Evolutionary conservation across 2,329 filamentous ascomycete genomes (phyloP), one percentile per base, ranked within the genome.

Genomic region (Ceratocystis alfenasii): DNA sequence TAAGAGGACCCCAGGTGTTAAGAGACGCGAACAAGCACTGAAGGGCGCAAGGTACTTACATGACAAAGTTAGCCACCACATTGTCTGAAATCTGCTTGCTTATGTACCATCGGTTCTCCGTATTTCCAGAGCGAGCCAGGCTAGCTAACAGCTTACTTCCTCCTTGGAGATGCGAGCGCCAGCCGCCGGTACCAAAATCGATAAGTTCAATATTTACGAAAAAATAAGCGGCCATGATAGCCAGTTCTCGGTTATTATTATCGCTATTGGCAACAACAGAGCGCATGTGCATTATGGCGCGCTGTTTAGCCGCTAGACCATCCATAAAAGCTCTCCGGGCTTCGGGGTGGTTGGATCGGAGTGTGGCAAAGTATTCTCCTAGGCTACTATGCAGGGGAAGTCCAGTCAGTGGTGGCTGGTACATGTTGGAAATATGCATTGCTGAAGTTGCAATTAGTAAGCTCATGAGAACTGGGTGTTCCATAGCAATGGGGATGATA

Each of bases 181-280:
- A 81, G 66, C 74, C 74, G 25, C 74, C 74, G 67, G 74, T 76
- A 12, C 79, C 77, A 10, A 79, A 71, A 68, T 81, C 79, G 59
- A 81, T 78, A n/a, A 81, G 72, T 63, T 80, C 74, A 67, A 81
- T 79, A 67, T 80, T 79, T 71, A 81, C 74, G 66, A 81, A 80
- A 70, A 81, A 80, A 62, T 80, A 75, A 66, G 80, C 76, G 1
- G 79, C 78, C 7, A 78, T 78, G 17, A 81, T 72, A 33, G 78
- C 72, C 41, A 79, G 76, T 68, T 80, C 78, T 59, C 75, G 77
- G n/a, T 76, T 77, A 1, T 73, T 75, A 5, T 74, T 72, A 64
- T 77, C 73, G 48, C 74, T 70, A 20, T 75, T 74, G 22, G 76
- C 73, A 10, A 80, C 72, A 15, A 78, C 74, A 28, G 69, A 70